Evolutionary conservation across 441 rosid genomes (phyloP), one percentile per base, ranked within the genome.

Genomic region (Populus hybrid): DNA sequence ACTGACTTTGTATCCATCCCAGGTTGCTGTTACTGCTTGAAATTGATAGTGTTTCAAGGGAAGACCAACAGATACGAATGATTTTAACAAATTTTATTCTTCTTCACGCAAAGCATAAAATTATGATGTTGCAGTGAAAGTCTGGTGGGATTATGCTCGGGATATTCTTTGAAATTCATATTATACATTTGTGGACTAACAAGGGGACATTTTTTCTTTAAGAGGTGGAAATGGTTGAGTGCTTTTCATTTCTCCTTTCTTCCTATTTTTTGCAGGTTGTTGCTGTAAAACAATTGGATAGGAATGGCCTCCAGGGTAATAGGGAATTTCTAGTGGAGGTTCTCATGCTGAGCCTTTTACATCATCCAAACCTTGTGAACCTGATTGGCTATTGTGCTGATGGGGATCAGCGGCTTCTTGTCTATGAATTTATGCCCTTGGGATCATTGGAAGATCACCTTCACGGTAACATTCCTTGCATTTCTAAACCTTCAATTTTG

Each of bases 241-340:
- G 24, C 4, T 33, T 76, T 68, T 64, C 21, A 26, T 33, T 36
- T 53, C n/a, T 73, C 23, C 24, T 18, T 20, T 1, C 68, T 56
- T 24, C 26, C 26, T 24, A 14, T 21, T 28, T 35, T 64, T 71
- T 79, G 73, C 89, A 96, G 99, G 91, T 87, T 77, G 99, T 96
- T 78, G 99, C 99, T 69, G 98, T 96, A 74, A 96, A 96, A 81
- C 98, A 96, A 78, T 79, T 96, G 86, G 99, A 96, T 80, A 87
- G 98, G 79, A 93, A 96, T 81, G 98, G 99, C 73, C 90, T 94
- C 67, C 99, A n/a, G n/a, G n/a, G n/a, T n/a, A n/a, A n/a, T n/a
- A n/a, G n/a, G n/a, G n/a, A n/a, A n/a, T n/a, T n/a, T n/a, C n/a
- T n/a, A n/a, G n/a, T n/a, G n/a, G n/a, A n/a, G n/a, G n/a, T n/a